Conservation (phyloP, 371 early-diverging fungal species). For the Zychaea mexicana region DNA sequence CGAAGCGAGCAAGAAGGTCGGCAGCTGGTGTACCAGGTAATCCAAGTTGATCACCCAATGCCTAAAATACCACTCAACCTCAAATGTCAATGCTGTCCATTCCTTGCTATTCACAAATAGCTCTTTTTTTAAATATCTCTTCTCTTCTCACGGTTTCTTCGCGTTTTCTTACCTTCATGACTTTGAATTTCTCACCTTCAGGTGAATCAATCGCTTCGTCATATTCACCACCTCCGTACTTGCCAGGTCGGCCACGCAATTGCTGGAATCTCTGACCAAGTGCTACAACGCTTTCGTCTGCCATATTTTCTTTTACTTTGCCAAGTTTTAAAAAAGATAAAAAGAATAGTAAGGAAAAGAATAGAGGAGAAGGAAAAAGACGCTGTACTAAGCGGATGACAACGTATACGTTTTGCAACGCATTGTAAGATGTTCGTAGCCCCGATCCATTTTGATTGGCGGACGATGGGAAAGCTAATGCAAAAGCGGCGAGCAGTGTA, state of each 20-base stretch:
- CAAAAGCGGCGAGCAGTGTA: no score
- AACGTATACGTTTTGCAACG: no score
- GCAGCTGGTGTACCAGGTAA: slow-evolving; percentile 46
- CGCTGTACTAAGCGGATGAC: no score
- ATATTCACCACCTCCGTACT: slow-evolving; percentile 55
- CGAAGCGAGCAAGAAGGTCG: slow-evolving; percentile 43
- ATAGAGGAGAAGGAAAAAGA: no score
- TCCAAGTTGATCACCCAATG: slow-evolving; percentile 46
- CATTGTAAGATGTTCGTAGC: no score
- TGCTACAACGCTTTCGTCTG: slow-evolving; percentile 30
- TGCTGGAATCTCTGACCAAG: slow-evolving; percentile 39
- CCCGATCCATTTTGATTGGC: no score
- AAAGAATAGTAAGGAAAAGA: no score
- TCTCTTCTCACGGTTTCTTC: not conserved
- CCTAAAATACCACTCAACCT: slow-evolving; percentile 13
- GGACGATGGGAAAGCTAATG: no score
- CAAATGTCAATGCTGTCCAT: not conserved
- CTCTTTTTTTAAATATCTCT: not conserved
- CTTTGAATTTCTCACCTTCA: slow-evolving; percentile 56
- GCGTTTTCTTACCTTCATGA: slow-evolving; percentile 37
- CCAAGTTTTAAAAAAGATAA: no score
- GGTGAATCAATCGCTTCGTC: slow-evolving; percentile 53
- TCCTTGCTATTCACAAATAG: not conserved
- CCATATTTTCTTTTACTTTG: no score
- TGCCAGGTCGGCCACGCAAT: slow-evolving; percentile 51